Conservation (phyloP, 805 yeast species). For the Cyberlindnera xylosilytica region DNA sequence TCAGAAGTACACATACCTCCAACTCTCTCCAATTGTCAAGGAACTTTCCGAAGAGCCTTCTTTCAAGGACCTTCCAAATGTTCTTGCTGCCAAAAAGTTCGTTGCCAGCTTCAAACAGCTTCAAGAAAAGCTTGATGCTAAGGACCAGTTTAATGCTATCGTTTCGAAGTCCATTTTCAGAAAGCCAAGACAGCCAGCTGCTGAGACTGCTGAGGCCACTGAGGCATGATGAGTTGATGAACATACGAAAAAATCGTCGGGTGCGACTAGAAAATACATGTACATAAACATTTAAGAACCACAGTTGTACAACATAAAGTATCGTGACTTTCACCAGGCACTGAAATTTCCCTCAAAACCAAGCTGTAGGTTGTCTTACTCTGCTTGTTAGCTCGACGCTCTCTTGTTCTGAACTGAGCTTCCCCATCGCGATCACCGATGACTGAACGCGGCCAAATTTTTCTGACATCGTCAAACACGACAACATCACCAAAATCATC, state of each 20-base stretch:
- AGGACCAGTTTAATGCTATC: slow-evolving; percentile 10
- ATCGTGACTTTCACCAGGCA: too few relatives aligned
- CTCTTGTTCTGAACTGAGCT: too few relatives aligned
- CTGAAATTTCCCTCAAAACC: too few relatives aligned
- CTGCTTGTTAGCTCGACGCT: too few relatives aligned
- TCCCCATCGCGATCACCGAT: background rate
- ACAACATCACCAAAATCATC: background rate
- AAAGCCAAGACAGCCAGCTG: slow-evolving; percentile 9
- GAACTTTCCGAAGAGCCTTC: slow-evolving; percentile 10
- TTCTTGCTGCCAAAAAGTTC: slow-evolving; percentile 6
- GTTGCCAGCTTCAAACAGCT: slow-evolving; percentile 11
- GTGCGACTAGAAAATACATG: background rate
- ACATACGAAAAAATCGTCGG: background rate
- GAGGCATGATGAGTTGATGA: background rate
- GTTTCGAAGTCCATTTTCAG: slow-evolving; percentile 12
- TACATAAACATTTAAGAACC: slow-evolving; percentile 1
- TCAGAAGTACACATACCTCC: slow-evolving; percentile 24
- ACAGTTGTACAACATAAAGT: background rate
- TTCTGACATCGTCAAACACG: background rate
- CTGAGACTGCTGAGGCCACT: slow-evolving; percentile 4
- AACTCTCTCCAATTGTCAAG: slow-evolving; percentile 21
- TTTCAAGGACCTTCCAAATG: slow-evolving; percentile 10
- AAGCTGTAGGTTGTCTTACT: too few relatives aligned
- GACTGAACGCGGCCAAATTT: background rate
- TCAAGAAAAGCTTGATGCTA: slow-evolving; percentile 6